Evolutionary conservation across 202 grass and related monocot genomes (phyloP).

Genomic region (Cymbopogon flexuosus): DNA sequence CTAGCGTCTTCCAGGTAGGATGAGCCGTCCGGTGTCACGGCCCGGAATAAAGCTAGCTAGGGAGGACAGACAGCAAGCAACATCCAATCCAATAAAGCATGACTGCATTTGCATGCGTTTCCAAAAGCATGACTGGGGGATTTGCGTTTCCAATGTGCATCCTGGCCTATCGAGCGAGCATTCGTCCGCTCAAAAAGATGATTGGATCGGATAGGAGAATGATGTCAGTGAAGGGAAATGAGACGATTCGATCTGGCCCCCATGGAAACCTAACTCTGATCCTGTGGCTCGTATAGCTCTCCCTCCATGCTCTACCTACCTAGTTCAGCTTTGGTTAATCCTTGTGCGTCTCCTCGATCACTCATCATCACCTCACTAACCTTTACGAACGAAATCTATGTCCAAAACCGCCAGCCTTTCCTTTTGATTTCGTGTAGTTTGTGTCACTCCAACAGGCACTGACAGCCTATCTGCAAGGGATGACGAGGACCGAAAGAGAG

Average conservation of each 20-base stretch:
- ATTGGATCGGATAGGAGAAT: neutral
- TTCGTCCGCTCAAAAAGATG: neutral
- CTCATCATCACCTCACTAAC: neutral
- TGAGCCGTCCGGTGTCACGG: slow-evolving; percentile 19
- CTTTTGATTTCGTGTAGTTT: neutral
- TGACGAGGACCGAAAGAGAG: neutral
- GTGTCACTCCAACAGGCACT: neutral
- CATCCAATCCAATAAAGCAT: slow-evolving; percentile 4
- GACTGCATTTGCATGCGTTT: neutral
- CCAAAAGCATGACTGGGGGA: too few relatives aligned
- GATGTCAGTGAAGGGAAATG: neutral
- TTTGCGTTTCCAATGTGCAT: neutral
- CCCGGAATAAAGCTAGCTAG: neutral
- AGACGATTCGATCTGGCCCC: neutral
- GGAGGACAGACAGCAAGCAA: neutral
- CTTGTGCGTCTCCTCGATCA: neutral
- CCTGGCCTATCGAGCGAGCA: too few relatives aligned
- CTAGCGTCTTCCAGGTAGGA: slow-evolving; percentile 3
- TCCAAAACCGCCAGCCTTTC: neutral
- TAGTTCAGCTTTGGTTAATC: neutral
- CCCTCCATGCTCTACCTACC: neutral
- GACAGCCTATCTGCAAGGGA: neutral
- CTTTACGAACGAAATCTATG: neutral
- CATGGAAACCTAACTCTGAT: neutral
- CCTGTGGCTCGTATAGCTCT: neutral